Base-by-base conservation (phyloP, 768 basidiomycete species). In the Tylopilus balloui region DNA sequence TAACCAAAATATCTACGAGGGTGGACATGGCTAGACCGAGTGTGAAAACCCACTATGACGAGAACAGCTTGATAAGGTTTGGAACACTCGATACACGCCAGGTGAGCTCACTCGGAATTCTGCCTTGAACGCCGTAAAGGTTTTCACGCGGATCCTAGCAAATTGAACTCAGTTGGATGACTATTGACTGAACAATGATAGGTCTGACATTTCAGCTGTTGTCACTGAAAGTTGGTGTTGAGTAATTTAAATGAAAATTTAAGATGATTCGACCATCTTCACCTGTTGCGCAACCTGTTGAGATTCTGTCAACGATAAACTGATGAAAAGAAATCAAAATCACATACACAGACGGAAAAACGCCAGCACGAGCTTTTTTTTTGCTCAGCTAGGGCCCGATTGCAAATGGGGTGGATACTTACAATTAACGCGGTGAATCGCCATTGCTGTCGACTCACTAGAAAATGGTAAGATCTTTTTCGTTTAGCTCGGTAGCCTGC, bases 1-100 rank as follows among this genome's bases (percentile, higher is more conserved):
- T 76, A 41, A 81, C 74, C 17, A 80, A 59, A 25, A 80, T 56
- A 52, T 81, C 79, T 13, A 80, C 63, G 6, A 69, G 59, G 5
- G 73, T 74, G 3, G 78, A 80, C 12, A 80, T 63, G 0, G 75
- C 66, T 4, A 81, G 67, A 9, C 79, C 79, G 1, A 71, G 64
- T 3, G 79, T 80, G 48, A 80, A 79, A 13, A 75, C 60, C 71
- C 74, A 76, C 77, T 80, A 47, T 32, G 47, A 14, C 31, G 24
- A 14, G 39, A 41, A 17, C 23, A 32, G 32, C 3, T 17, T 20
- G 42, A 21, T 53, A 31, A 51, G 45, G 51, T 21, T 3, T 6
- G 5, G 34, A 43, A 24, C 7, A 35, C 45, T 13, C 19, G 2
- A 32, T 28, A 13, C 10, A 29, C 14, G 9, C 2, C 11, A 13